These are phyloP conservation scores for Hanseniaspora vineae DNA, from an alignment of 805 yeast genomes.

Conservation along the genomic window DNA sequence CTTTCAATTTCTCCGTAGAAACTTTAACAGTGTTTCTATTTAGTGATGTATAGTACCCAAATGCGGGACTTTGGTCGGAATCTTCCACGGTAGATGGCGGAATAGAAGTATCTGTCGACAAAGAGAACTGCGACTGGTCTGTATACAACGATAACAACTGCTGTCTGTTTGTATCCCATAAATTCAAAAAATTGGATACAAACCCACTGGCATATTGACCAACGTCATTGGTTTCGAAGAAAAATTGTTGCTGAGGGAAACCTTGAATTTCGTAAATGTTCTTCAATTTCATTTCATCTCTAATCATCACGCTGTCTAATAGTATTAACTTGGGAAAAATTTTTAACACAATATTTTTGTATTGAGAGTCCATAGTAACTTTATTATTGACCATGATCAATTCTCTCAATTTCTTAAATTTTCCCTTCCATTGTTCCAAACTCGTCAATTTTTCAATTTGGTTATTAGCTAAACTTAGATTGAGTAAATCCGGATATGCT, in stretches of 20 bases:
- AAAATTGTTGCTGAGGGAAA: slow-evolving; percentile 36
- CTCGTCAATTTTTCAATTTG: slow-evolving; percentile 42
- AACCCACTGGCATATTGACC: slow-evolving; percentile 66
- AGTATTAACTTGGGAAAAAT: slow-evolving; percentile 71
- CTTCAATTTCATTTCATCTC: slow-evolving; percentile 55
- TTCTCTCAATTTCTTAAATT: slow-evolving; percentile 62
- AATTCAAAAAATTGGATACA: slow-evolving; percentile 55
- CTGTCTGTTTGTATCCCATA: slow-evolving; percentile 72
- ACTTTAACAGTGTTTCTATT: slow-evolving; percentile 63
- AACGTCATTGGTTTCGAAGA: slow-evolving; percentile 67
- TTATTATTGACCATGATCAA: slow-evolving; percentile 74
- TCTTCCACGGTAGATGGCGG: slow-evolving; percentile 32
- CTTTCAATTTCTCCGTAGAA: slow-evolving; percentile 38
- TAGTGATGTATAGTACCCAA: slow-evolving; percentile 55
- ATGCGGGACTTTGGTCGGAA: slow-evolving; percentile 28
- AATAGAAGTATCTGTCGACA: slow-evolving; percentile 60
- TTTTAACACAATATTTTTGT: slow-evolving; percentile 50
- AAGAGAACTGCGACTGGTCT: slow-evolving; percentile 71
- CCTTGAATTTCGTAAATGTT: slow-evolving; percentile 30
- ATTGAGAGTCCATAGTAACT: slow-evolving; percentile 32
- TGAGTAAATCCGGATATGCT: slow-evolving; percentile 62
- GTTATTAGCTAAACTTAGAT: slow-evolving; percentile 72
- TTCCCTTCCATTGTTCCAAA: slow-evolving; percentile 66
- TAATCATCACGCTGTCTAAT: slow-evolving; percentile 62
- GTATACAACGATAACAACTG: slow-evolving; percentile 67